These are phyloP conservation scores for Poa annua DNA, from an alignment of 176 grass and related monocot genomes.

Conservation along the genomic window DNA sequence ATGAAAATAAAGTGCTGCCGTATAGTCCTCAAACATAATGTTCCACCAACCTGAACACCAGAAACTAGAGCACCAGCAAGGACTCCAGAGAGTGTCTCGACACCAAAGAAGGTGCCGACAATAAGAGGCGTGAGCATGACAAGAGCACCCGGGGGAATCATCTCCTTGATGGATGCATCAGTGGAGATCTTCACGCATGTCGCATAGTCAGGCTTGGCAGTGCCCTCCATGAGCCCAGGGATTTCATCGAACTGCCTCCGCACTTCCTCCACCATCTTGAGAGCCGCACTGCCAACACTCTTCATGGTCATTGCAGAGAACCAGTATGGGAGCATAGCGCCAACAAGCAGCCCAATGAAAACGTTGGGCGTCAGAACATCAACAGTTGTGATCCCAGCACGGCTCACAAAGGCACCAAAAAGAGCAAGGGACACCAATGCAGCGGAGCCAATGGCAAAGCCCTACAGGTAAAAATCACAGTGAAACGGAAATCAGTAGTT, in stretches of 20 bases:
- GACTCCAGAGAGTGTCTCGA: conserved; percentile 88
- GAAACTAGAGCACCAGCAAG: conserved; percentile 93
- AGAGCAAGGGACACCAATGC: conserved; percentile 94
- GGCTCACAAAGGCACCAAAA: conserved; percentile 92
- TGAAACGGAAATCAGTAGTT: neutral
- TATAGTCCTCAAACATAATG: neutral
- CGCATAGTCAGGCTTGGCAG: conserved; percentile 78
- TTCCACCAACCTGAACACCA: conserved; percentile 74
- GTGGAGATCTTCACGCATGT: conserved; percentile 97
- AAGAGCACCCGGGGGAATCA: conserved; percentile 90
- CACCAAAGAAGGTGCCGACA: conserved; percentile 81
- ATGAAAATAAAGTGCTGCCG: neutral
- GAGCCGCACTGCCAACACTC: conserved; percentile 86
- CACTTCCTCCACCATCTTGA: conserved; percentile 97
- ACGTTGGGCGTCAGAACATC: conserved; percentile 91
- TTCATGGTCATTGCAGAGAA: conserved; percentile 99
- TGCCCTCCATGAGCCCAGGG: conserved; percentile 90
- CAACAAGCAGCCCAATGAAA: conserved; percentile 87
- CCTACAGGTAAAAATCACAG: conserved; percentile 46
- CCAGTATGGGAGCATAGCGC: conserved; percentile 94
- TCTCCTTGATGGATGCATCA: conserved; percentile 93
- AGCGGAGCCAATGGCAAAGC: conserved; percentile 91
- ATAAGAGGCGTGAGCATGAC: conserved; percentile 93
- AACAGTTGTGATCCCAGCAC: conserved; percentile 66
- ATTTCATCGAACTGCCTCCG: conserved; percentile 87